Conservation (phyloP, 208 protist species). For the Acanthamoeba royreba region DNA sequence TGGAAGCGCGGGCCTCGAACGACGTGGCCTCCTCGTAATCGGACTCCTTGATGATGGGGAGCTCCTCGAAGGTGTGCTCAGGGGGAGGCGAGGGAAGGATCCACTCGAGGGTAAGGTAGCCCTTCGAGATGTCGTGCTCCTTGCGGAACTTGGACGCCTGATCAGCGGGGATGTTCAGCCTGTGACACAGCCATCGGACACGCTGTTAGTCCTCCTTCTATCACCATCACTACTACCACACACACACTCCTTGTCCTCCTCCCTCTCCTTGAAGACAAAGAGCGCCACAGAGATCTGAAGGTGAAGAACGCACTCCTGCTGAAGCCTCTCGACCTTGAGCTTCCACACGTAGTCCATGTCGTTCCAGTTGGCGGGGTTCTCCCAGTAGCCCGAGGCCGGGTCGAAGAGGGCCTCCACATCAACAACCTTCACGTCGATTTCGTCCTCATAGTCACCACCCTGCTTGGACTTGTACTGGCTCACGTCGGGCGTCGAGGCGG, state of each 20-base stretch:
- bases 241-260: too few relatives aligned
- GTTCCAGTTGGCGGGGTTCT: conserved; percentile 2
- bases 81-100: conserved; percentile 24
- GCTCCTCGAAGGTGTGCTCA: conserved; percentile 23
- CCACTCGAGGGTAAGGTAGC: conserved; percentile 13
- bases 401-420: neutral
- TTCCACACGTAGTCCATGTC: neutral
- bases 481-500: neutral
- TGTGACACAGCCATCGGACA: too few relatives aligned
- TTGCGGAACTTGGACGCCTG: neutral
- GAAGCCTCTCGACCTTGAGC: neutral
- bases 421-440: neutral
- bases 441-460: neutral
- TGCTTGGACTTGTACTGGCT: neutral
- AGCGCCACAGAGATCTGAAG: neutral
- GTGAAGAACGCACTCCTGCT: neutral
- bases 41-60: conserved; percentile 27
- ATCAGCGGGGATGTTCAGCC: neutral
- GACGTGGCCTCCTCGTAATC: neutral
- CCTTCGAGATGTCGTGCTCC: conserved; percentile 11
- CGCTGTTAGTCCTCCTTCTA: too few relatives aligned
- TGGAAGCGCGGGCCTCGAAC: neutral
- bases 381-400: neutral
- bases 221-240: too few relatives aligned
- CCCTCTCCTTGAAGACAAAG: too few relatives aligned